Percentiles rank a stretch among this genome's conserved stretches.
These are phyloP conservation scores for Antitrichia curtipendula DNA, from an alignment of 225 moss, liverwort and hornwort genomes.

Conservation along the genomic window DNA sequence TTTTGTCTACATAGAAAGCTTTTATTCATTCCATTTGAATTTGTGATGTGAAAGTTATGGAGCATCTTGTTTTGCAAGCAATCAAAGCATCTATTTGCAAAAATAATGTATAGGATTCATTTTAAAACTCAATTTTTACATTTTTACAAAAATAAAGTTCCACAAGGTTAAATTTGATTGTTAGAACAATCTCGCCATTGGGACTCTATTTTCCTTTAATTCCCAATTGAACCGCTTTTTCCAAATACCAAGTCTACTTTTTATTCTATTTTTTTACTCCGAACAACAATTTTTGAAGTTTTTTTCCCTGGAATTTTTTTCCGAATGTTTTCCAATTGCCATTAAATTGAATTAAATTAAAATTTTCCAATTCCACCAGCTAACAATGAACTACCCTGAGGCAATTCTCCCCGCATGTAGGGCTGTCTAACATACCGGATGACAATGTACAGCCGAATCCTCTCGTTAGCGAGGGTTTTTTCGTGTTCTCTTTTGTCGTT, in stretches of 20 bases:
- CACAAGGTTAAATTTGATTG: too few species aligned
- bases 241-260: rapidly evolving
- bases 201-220: not conserved
- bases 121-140: too few species aligned
- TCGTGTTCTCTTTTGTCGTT: not conserved
- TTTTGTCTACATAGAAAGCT: too few species aligned
- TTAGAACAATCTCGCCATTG: too few species aligned
- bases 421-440: too few species aligned
- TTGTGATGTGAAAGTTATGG: too few species aligned
- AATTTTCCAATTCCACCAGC: not conserved
- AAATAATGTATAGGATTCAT: too few species aligned
- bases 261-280: not conserved
- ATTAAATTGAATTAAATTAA: too few species aligned
- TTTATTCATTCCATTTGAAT: too few species aligned
- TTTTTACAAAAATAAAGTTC: too few species aligned
- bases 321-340: not conserved
- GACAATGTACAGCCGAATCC: not conserved
- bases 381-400: not conserved
- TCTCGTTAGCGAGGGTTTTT: not conserved
- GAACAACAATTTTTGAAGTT: not conserved
- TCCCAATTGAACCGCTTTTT: rapidly evolving
- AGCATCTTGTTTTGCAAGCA: too few species aligned
- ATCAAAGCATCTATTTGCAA: too few species aligned
- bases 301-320: not conserved
- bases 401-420: rapidly evolving